Base-by-base conservation (phyloP, 768 basidiomycete genomes). In the Boletus sp. region DNA sequence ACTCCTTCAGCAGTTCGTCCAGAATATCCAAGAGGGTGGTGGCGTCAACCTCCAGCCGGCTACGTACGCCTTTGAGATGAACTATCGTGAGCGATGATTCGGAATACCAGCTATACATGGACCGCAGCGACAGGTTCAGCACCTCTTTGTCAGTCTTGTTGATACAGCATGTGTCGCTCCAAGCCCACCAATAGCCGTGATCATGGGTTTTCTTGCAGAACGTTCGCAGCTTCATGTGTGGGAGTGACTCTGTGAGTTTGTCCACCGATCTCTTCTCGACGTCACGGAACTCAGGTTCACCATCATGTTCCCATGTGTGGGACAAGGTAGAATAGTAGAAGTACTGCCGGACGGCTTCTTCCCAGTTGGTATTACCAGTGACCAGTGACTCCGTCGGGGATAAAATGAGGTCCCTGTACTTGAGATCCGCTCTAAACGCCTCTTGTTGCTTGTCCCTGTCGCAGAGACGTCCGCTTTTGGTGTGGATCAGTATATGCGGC, bases 91-190 rank as follows among this genome's bases (percentile, higher is more conserved):
- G 56, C 14, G 66, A 53, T 1, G 67, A 64, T 11, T 32, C 50
- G 2, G 57, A 50, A 41, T 68, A 68, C 67, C 67, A 69, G 37
- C 25, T 38, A 41, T 58, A 69, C 67, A 68, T 68, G 15, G 67
- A 67, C 2, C 44, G 43, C 32, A 69, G 51, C 3, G 67, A 61
- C 43, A 52, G 25, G 25, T 50, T 42, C 40, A 61, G 40, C 23
- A 58, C 61, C 0, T 56, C 50, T n/a, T 19, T 54, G 23, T 54
- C 61, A 35, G 27, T 40, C 40, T 66, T 66, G 51, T 68, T 61
- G 25, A 68, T 66, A 29, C 66, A 68, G n/a, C 58, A 63, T 0
- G 66, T 66, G 21, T 67, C 66, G 1, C 53, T 54, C 66, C 60
- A 68, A 43, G 57, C 68, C 64, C 63, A 64, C n/a, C 7, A 5